Evolutionary conservation across 305 asterid species (phyloP), one percentile per base, ranked within the genome.

Genomic region (Fraxinus latifolia): DNA sequence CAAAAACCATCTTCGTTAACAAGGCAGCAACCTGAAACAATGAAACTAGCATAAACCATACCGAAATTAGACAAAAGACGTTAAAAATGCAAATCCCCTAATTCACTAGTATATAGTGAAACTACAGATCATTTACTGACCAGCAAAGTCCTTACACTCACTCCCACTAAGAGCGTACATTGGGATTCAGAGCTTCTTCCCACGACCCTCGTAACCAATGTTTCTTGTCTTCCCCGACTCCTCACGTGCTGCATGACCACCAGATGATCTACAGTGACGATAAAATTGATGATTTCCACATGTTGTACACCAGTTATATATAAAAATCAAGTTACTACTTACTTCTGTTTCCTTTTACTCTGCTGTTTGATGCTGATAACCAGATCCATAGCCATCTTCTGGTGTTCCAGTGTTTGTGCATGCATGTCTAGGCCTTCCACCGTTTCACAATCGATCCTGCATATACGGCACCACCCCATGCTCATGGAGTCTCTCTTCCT

Each of bases 331-430:
- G 68, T 76, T 21, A 74, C 82, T 76, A 83, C 88, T 87, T 86
- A 92, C 99, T 89, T 55, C 9, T 17, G 67, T 55, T 55, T 55
- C 67, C 25, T 55, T 55, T n/a, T 55, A 17, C 25, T 55, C 67
- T 55, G 67, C 3, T 55, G 67, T 17, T 55, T 55, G 67, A 55
- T 55, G 67, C 25, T 86, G 84, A 86, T 91, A 80, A 94, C 97
- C 87, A 92, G 83, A 87, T 94, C 96, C 91, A 94, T 85, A 31
- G 99, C 88, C 93, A 85, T 91, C 53, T 85, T 89, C 89, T 93
- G 97, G 92, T 95, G 99, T 83, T 93, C 98, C 85, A 93, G 82
- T 23, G 97, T 86, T 84, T 95, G 99, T 4, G 98, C 90, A 86
- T 95, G 99, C 88, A 91, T 79, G 80, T 95, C 97, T 79, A 95